Base-by-base conservation (phyloP, 352 stramenopile species). In the Pythium diclinum region DNA sequence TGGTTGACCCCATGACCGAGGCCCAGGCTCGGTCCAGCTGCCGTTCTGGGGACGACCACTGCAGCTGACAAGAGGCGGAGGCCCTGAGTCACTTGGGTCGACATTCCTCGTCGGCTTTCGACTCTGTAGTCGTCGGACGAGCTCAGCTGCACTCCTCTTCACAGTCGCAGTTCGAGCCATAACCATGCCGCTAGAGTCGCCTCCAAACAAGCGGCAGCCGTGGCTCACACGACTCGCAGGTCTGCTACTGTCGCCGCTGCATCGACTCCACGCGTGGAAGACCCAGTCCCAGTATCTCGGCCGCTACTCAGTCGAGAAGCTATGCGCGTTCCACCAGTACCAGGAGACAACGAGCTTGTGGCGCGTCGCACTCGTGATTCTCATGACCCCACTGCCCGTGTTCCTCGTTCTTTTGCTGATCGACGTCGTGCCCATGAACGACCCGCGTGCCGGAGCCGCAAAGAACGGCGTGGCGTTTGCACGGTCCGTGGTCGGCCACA, bases 261-360 rank as follows among this genome's bases (percentile, higher is more conserved):
- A 47, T 21, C 47, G 47, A 14, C 42, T 67, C 52, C 61, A 67
- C 53, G 52, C 61, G 32, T 67, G 61, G 61, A 67, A 67, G 44
- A 56, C 52, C n/a, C 49, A 67, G 34, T 61, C 61, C 25, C 65
- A 67, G 44, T 72, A 59, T 21, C 54, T 72, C 14, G 65, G 65
- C 7, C 65, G 65, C 46, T 72, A 65, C 56, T 67, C 65, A 25
- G 28, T 72, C 47, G 65, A 67, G 36, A 72, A 72, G 33, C 65
- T 72, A 32, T 36, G 40, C 17, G 32, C 32, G 33, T 65, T 72
- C 32, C 23, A 72, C 25, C 17, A 61, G 11, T 72, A 68, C 55
- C 59, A 64, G 38, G 7, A 23, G 17, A 56, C 13, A 14, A 52
- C 49, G 14, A 54, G 30, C 8, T 28, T 56, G 9, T 57, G 23